Base-by-base conservation (phyloP, 805 yeast genomes). In the Brettanomyces custersianus region DNA sequence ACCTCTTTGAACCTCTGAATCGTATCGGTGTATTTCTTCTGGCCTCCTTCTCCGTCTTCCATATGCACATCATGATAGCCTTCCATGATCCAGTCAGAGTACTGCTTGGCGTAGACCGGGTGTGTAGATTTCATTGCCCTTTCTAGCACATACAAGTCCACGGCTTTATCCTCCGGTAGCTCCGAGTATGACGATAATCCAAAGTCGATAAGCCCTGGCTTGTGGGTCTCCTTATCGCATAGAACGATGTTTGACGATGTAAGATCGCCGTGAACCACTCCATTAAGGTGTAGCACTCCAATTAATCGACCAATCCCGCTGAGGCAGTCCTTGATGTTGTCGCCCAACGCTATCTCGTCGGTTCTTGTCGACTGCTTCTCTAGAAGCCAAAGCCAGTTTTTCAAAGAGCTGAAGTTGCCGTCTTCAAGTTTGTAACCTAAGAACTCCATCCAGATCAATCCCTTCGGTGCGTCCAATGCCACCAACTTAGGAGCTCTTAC, bases 81-180 rank as follows among this genome's bases (percentile, higher is more conserved):
- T 37, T 75, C 69, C 41, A 88, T 59, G 5, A 87, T 49, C 87
- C 90, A 79, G 29, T 60, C 55, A 47, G 74, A 78, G 54, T 87
- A 87, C 29, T 55, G 48, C 2, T 66, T 69, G 2, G 95, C 68
- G 49, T 71, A 72, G 5, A 68, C 66, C 0, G 97, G 90, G 57
- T 92, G 98, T 1, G 98, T 92, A 45, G 95, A 84, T 21, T 75
- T 61, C 15, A 92, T 70, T 0, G 98, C 97, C 48, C 97, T 66
- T 57, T 92, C 98, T 41, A 92, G 60, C 9, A 92, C 97, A 49
- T 92, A 92, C 40, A 92, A 57, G 56, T 92, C 98, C n/a, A 92
- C 98, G 3, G 97, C 97, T 57, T 85, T 87, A 51, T 90, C 97
- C 49, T 92, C 98, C 0, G 82, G 71, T 42, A 86, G 54, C 1